phyloP scores from a whole-genome alignment of 108 stramenopile genomes.

The Nannochloropsis gaditana region DNA sequence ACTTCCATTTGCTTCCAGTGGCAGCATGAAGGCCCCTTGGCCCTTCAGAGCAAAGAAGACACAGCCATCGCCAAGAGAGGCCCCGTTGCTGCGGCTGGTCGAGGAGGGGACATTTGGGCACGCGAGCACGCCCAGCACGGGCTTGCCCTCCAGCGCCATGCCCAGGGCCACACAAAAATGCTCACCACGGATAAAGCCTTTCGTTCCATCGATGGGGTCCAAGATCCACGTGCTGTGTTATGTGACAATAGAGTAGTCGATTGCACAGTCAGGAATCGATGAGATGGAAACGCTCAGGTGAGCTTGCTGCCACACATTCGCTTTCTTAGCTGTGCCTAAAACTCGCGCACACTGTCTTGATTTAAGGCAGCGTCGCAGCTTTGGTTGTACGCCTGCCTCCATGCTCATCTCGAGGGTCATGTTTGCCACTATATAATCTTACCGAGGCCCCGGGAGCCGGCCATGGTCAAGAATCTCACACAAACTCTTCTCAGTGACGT shows the following conservation, averaged over 20 bases:
- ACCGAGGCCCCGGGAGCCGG: background rate
- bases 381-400: background rate
- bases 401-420: background rate
- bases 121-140: slow-evolving; percentile 65
- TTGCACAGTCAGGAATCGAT: no score
- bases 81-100: background rate
- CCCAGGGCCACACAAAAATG: background rate
- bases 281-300: no score
- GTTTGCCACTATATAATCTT: background rate
- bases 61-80: slow-evolving; percentile 47
- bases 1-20: slow-evolving; percentile 22
- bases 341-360: no score
- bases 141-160: slow-evolving; percentile 49
- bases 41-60: slow-evolving; percentile 67
- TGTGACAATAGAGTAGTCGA: background rate
- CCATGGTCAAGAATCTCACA: slow-evolving; percentile 39
- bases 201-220: slow-evolving; percentile 85
- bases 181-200: slow-evolving; percentile 28
- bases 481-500: slow-evolving; percentile 33
- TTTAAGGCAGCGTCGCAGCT: no score
- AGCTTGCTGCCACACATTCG: no score
- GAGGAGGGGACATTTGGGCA: slow-evolving; percentile 66
- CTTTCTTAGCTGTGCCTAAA: no score
- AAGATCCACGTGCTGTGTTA: slow-evolving; percentile 60
- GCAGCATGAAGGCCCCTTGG: slow-evolving; percentile 64